A percentile compares a stretch with the other conserved stretches of the same genome.
Conservation (phyloP, 2,329 filamentous ascomycete species). For the Diaporthe sp. region DNA sequence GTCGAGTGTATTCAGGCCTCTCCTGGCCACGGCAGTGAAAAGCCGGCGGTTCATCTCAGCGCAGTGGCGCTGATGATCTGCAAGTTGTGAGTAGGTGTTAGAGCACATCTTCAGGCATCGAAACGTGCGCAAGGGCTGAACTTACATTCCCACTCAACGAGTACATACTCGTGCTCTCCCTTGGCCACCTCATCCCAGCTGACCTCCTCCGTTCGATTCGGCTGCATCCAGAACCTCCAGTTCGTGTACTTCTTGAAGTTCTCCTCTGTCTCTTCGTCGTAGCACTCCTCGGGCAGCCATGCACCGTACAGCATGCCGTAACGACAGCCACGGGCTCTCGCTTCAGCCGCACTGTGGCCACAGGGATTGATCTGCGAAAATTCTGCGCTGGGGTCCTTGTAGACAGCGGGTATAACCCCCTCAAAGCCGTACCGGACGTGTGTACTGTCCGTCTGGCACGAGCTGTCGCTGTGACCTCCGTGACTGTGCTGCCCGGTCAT, state of each 20-base stretch:
- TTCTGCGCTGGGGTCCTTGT: neutral
- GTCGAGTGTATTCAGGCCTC: neutral
- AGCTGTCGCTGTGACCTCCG: neutral
- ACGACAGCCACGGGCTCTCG: slow-evolving; percentile 20
- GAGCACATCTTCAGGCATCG: neutral
- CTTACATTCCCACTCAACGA: slow-evolving; percentile 34
- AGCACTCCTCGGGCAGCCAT: slow-evolving; percentile 24
- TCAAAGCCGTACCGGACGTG: neutral
- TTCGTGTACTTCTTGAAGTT: slow-evolving; percentile 27
- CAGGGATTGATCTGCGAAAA: neutral
- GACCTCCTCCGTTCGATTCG: slow-evolving; percentile 6
- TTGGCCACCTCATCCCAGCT: slow-evolving; percentile 29
- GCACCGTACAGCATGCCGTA: slow-evolving; percentile 35
- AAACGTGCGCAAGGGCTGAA: neutral
- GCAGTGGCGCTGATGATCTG: slow-evolving; percentile 2
- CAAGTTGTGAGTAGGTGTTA: neutral
- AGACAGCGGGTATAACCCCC: neutral
- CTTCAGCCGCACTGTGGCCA: slow-evolving; percentile 10
- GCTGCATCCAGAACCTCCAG: slow-evolving; percentile 25
- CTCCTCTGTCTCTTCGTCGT: slow-evolving; percentile 33
- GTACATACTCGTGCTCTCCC: slow-evolving; percentile 20
- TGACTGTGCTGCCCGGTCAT: slow-evolving; percentile 3
- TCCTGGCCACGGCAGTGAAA: neutral
- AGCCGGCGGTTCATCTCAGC: neutral
- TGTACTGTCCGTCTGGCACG: neutral